Evolutionary conservation across 2,329 filamentous ascomycete genomes (phyloP).

Genomic region (Trichoderma breve): DNA sequence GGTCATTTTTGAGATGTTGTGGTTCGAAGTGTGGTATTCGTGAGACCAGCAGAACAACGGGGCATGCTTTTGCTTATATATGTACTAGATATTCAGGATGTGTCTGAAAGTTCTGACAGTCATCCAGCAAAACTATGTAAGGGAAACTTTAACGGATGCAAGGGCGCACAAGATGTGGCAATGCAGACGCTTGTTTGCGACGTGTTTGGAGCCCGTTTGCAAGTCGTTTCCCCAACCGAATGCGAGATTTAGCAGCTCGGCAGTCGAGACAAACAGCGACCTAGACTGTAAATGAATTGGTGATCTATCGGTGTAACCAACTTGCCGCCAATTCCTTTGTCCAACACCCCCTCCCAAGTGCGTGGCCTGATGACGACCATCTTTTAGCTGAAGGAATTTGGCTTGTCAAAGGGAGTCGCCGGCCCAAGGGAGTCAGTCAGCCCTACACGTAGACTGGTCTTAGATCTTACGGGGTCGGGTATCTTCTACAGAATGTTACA

Average conservation of each 20-base stretch:
- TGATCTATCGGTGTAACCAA: neutral
- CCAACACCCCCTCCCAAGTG: neutral
- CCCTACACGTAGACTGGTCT: neutral
- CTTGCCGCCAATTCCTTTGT: neutral
- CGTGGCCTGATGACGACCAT: neutral
- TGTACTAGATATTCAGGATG: too few relatives aligned
- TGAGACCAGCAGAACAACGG: neutral
- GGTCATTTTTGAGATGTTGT: neutral
- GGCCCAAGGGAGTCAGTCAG: neutral
- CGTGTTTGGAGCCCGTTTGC: neutral
- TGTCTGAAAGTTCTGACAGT: neutral
- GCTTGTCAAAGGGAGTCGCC: neutral
- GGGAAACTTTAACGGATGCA: neutral
- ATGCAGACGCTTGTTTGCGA: neutral
- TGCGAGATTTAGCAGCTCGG: neutral
- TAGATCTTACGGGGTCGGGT: neutral
- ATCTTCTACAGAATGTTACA: neutral
- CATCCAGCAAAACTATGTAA: neutral
- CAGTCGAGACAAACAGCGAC: neutral
- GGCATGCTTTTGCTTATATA: neutral
- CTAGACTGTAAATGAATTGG: neutral
- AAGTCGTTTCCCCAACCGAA: neutral
- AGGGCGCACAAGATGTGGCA: neutral
- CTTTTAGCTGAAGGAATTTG: neutral
- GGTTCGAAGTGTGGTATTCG: neutral